These are phyloP conservation scores for Acacia melanoxylon DNA, from an alignment of 306 rosid species.

Conservation along the genomic window DNA sequence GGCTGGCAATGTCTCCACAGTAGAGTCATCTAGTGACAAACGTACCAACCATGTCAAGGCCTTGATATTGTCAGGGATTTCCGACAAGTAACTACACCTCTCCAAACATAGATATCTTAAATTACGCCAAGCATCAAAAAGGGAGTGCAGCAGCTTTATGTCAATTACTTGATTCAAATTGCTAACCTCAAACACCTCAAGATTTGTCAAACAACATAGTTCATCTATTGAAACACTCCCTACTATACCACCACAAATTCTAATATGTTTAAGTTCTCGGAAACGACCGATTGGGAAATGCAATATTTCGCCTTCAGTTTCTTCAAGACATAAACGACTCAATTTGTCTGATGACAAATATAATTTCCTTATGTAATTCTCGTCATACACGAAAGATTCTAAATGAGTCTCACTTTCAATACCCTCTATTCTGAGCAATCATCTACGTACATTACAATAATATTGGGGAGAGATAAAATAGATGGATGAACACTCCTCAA, in stretches of 20 bases:
- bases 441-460: neutral
- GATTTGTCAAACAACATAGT: neutral
- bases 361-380: no score
- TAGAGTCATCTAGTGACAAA: no score
- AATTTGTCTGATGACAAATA: no score
- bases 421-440: neutral
- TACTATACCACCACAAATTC: neutral
- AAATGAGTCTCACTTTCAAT: neutral
- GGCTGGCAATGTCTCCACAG: neutral
- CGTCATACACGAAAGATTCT: no score
- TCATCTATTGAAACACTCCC: neutral
- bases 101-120: neutral
- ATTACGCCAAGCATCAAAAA: neutral
- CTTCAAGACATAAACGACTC: fast-evolving
- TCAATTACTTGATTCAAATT: no score
- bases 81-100: neutral
- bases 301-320: neutral
- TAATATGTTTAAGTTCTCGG: neutral
- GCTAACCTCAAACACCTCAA: neutral
- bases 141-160: neutral
- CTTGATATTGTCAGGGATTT: neutral
- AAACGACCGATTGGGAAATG: no score
- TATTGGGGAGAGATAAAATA: neutral
- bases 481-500: neutral
- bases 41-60: no score